Conservation (phyloP, 1,284 basidiomycete species). For the Stygiomarasmius scandens region DNA sequence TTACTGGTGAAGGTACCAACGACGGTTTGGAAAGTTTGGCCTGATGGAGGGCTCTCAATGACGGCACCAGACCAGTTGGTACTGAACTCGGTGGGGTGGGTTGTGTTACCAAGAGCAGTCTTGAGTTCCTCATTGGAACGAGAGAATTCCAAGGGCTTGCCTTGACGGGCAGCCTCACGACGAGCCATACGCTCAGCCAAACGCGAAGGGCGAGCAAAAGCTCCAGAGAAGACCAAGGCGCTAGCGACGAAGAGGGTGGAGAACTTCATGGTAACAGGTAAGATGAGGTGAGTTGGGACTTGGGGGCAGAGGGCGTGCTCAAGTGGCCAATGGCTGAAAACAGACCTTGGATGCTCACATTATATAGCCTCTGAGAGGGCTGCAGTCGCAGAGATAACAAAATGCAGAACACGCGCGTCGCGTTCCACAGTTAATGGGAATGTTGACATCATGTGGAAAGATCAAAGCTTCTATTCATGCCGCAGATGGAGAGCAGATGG, state of each 20-base stretch:
- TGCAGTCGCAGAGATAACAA: not conserved
- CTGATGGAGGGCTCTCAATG: conserved; percentile 20
- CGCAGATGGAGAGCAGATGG: not conserved
- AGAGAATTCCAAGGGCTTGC: not conserved
- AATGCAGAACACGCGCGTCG: not conserved
- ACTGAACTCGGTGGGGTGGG: conserved; percentile 19
- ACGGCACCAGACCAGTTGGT: conserved; percentile 27
- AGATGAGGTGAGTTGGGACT: not conserved
- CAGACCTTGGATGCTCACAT: not conserved
- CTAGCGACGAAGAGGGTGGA: not conserved
- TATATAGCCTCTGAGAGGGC: not conserved
- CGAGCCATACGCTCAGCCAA: conserved; percentile 10
- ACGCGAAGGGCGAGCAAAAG: conserved; percentile 6
- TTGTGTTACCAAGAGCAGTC: not conserved
- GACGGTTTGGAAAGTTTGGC: conserved; percentile 18
- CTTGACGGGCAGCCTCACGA: conserved; percentile 1
- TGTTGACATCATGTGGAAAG: not conserved
- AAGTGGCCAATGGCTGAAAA: not conserved
- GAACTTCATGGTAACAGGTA: conserved; percentile 10
- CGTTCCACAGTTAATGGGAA: not conserved
- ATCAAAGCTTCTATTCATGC: not conserved
- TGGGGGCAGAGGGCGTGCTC: not conserved
- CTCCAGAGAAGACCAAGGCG: not conserved
- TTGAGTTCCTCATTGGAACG: not conserved
- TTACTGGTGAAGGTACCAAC: conserved; percentile 18